Evolutionary conservation across 2,329 filamentous ascomycete species (phyloP), one percentile per base, ranked within the genome.

Genomic region (Talaromyces sp.): DNA sequence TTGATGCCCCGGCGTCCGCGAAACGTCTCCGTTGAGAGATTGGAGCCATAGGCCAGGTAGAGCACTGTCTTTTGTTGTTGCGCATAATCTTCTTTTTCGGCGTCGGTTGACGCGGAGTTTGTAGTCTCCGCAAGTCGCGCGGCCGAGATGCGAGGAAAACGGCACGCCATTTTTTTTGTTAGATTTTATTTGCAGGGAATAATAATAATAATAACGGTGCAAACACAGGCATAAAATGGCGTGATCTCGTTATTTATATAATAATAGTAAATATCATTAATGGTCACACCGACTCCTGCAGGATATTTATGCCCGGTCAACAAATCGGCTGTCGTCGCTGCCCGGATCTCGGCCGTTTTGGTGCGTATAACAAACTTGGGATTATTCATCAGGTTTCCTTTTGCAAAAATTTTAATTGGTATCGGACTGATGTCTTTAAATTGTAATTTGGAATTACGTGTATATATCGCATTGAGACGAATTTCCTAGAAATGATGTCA

Each of bases 11-110:
- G 88, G 63, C 77, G 80, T 62, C 89, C 90, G 55, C 88, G 83
- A 75, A 98, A 97, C 0, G 90, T 96, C 73, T 91, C 80, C 14
- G 88, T 86, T 64, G 84, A 87, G 64, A 98, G 85, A 74, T 98
- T 98, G 58, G 92, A 96, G 67, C 94, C 95, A 73, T 97, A 98
- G 10, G 93, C 94, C 27, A 94, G 85, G 74, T 94, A 94, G 57
- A 93, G 83, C 30, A 92, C 82, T 1, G 89, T 89, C 44, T 79
- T 62, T 23, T 65, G 42, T 5, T 65, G 42, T 5, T 40, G 36
- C 34, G 18, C 23, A 28, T 30, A 53, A 30, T 33, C 47, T 30
- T 30, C 64, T 16, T 52, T 61, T 5, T 54, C 54, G 14, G 58
- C 54, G 23, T 63, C 61, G 55, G 51, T 14, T 3, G 61, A 63